Evolutionary conservation across 1,284 basidiomycete species (phyloP).

Genomic region (Papiliotrema flavescens): DNA sequence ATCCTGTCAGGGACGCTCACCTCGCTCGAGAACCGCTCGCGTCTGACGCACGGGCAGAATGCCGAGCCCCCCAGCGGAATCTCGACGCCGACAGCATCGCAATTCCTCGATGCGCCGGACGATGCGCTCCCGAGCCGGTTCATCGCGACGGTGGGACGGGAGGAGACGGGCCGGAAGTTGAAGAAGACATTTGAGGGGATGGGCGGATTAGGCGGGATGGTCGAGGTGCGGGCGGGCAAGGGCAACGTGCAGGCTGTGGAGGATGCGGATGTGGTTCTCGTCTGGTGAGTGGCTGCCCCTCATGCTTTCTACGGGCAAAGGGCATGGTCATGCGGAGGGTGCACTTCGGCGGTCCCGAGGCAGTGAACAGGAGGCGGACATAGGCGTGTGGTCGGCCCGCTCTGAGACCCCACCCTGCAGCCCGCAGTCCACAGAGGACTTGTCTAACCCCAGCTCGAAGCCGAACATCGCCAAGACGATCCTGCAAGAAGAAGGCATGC

Average conservation of each 20-base stretch:
- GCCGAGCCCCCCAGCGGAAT: constrained; percentile 80
- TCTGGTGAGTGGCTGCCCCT: constrained; percentile 72
- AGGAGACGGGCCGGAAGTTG: constrained; percentile 73
- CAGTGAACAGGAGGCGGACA: too few species aligned
- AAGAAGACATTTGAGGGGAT: constrained; percentile 61
- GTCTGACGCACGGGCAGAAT: constrained; percentile 16
- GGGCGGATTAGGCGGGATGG: constrained; percentile 55
- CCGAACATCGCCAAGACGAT: constrained; percentile 81
- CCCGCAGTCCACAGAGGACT: background rate
- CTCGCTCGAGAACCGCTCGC: constrained; percentile 42
- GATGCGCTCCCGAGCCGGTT: constrained; percentile 73
- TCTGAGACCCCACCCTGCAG: background rate
- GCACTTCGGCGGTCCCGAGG: too few species aligned
- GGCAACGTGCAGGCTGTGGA: constrained; percentile 69
- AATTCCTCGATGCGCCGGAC: constrained; percentile 54
- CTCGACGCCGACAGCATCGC: constrained; percentile 60
- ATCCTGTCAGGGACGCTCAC: constrained; percentile 68
- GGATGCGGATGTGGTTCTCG: constrained; percentile 76
- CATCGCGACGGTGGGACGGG: constrained; percentile 79
- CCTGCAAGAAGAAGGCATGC: constrained; percentile 73
- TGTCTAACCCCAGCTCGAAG: constrained; percentile 66
- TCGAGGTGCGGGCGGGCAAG: constrained; percentile 64
- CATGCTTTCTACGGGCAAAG: constrained; percentile 1
- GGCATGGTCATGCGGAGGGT: too few species aligned
- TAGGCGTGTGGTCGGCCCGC: too few species aligned